Base-by-base conservation (phyloP, 2,329 filamentous ascomycete species). In the Stemphylium beticola region DNA sequence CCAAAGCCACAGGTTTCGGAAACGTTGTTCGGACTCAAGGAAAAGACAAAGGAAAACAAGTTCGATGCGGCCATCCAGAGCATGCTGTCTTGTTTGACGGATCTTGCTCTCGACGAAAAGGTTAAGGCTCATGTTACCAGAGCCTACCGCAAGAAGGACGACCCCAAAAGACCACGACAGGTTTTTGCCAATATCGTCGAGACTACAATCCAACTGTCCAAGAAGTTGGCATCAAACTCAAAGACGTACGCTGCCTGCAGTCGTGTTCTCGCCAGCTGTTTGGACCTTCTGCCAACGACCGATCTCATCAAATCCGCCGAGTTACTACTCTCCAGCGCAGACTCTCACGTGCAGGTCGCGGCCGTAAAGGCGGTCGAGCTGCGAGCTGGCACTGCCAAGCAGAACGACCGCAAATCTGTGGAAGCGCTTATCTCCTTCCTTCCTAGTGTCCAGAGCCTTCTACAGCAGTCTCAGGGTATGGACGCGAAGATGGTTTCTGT, bases 281-380 rank as follows among this genome's bases (percentile, higher is more conserved):
- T 99, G 45, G 89, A 91, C 59, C 84, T 97, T 6, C 82, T 96
- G 37, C 93, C 93, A 0, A 92, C 93, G 3, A 83, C 87, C 47
- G 92, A 97, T 76, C 95, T 98, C 74, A 87, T 98, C 74, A 91
- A 91, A 72, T 90, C 92, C 9, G 89, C 96, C 36, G 91, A 96
- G 71, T 85, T 87, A 24, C 82, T 99, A 26, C 85, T 98, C 32
- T 85, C 90, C 62, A 85, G 88, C 43, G 86, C 90, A 5, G 87
- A 92, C 60, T 83, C 91, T 63, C 85, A 90, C 43, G 79, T 83
- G 45, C 89, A 93, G 91, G 77, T 91, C 92, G 43, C 85, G 93
- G 57, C 88, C 84, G 55, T 90, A 44, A 74, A 72, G 47, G 60
- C 93, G 1, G 83, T 99, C 17, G 91, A 96, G 69, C 81, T 87